Evolutionary conservation across 1,284 basidiomycete species (phyloP), one percentile per base, ranked within the genome.

Genomic region (Ceratobasidium theobromae): DNA sequence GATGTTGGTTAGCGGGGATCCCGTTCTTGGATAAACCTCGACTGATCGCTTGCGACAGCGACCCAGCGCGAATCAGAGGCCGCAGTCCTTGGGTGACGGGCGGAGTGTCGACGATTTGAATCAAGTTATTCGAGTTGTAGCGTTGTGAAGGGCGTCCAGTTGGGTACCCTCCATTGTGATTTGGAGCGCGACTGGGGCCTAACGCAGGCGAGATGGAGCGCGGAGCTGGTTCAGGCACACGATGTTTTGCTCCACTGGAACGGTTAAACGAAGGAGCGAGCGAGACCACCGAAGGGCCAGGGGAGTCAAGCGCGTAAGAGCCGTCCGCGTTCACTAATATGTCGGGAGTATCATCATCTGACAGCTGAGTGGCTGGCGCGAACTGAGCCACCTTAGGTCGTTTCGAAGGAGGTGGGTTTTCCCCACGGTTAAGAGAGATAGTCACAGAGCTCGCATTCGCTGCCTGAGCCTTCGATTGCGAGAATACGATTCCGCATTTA

Each of bases 41-140:
- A 49, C 57, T 60, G 11, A 60, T 60, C 32, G 57, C 57, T 49
- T 60, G 57, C 2, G 57, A 60, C 12, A 60, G 33, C 23, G 57
- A 60, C 16, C 40, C 57, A 3, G 57, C 46, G 32, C 57, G 57
- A 27, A 60, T 45, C 18, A 60, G 45, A 14, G 57, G 57, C 8
- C 57, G 43, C 6, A 40, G 16, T 8, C 45, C 57, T 49, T 60
- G 57, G 11, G 57, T 60, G 21, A 45, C 35, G 38, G 57, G 57
- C 4, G 57, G 57, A 32, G 57, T 49, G 25, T 60, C 57, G n/a
- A 60, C n/a, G 4, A 4, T 33, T 9, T 49, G 45, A 16, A 60
- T 35, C 23, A 45, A 60, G n/a, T 5, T 40, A 21, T n/a, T 60
- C 1, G 57, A 60, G n/a, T 60, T 25, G 8, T 60, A 32, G 11